Evolutionary conservation across 1,284 basidiomycete genomes (phyloP).

Genomic region (Agroathelia rolfsii): DNA sequence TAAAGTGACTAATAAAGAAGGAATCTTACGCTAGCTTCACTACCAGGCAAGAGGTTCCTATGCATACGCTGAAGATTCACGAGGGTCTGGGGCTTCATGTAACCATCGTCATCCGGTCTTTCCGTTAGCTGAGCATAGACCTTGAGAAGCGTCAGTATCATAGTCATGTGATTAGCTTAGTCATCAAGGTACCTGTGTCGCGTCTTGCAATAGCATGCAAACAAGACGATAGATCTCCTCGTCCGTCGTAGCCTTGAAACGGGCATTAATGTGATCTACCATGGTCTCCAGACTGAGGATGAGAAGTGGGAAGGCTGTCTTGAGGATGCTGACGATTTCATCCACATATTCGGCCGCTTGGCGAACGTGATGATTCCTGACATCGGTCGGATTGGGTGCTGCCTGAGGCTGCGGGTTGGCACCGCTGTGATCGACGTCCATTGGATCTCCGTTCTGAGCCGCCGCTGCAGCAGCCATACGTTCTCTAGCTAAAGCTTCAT

Average conservation of each 20-base stretch:
- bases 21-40: slow-evolving; percentile 51
- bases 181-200: slow-evolving; percentile 41
- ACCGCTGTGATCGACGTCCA: neutral
- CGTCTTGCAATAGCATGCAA: slow-evolving; percentile 73
- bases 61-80: slow-evolving; percentile 68
- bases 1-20: slow-evolving; percentile 2
- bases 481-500: too few relatives aligned
- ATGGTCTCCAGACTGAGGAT: slow-evolving; percentile 96
- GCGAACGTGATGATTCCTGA: slow-evolving; percentile 36
- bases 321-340: slow-evolving; percentile 89
- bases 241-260: slow-evolving; percentile 87
- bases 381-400: slow-evolving; percentile 10
- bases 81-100: slow-evolving; percentile 48
- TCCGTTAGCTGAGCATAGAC: slow-evolving; percentile 67
- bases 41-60: slow-evolving; percentile 54
- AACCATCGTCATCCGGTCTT: slow-evolving; percentile 67
- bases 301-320: slow-evolving; percentile 93
- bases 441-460: slow-evolving; percentile 18
- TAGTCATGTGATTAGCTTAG: slow-evolving; percentile 4
- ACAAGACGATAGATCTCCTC: slow-evolving; percentile 95
- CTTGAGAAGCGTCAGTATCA: slow-evolving; percentile 22
- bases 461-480: slow-evolving; percentile 29
- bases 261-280: slow-evolving; percentile 88
- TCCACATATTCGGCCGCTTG: slow-evolving; percentile 90
- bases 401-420: slow-evolving; percentile 5